Evolutionary conservation across 2,329 filamentous ascomycete species (phyloP).

Genomic region (Phoma sp.): DNA sequence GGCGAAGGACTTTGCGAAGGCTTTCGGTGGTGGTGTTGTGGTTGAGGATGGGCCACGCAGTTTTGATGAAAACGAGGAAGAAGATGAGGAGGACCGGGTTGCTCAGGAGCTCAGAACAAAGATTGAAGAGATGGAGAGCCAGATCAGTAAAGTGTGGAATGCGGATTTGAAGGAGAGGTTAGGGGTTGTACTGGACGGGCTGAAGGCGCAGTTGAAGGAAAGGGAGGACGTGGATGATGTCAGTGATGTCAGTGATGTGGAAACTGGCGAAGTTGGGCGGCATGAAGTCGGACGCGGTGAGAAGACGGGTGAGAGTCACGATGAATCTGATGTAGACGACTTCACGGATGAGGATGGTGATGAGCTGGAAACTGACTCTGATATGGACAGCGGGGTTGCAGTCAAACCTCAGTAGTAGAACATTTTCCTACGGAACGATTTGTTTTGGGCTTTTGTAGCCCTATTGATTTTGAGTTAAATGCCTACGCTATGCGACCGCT

Average conservation of each 20-base stretch:
- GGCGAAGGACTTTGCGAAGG: conserved; percentile 60
- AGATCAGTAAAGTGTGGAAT: conserved; percentile 45
- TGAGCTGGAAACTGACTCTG: not conserved
- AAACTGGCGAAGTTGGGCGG: not conserved
- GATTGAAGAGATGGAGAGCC: conserved; percentile 46
- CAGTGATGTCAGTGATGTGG: not conserved
- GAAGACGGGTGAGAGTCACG: not conserved
- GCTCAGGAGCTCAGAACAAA: conserved; percentile 42
- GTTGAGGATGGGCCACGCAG: conserved; percentile 50
- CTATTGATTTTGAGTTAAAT: not conserved
- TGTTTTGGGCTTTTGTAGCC: not conserved
- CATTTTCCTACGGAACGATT: too few relatives aligned
- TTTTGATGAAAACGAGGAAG: conserved; percentile 46
- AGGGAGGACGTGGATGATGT: conserved; percentile 15
- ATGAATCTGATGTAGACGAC: not conserved
- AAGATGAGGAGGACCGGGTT: conserved; percentile 34
- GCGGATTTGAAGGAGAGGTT: conserved; percentile 44
- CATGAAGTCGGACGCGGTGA: not conserved
- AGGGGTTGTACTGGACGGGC: conserved; percentile 34
- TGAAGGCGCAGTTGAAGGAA: conserved; percentile 40
- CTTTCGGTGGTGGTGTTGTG: conserved; percentile 55
- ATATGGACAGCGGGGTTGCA: not conserved
- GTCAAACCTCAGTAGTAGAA: not conserved
- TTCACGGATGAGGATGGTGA: too few relatives aligned
- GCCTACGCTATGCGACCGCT: conserved; percentile 3